A percentile compares a stretch with the other conserved stretches of the same genome.
Conservation (phyloP, 495 filamentous ascomycete genomes). For the Penicillium egyptiacum region DNA sequence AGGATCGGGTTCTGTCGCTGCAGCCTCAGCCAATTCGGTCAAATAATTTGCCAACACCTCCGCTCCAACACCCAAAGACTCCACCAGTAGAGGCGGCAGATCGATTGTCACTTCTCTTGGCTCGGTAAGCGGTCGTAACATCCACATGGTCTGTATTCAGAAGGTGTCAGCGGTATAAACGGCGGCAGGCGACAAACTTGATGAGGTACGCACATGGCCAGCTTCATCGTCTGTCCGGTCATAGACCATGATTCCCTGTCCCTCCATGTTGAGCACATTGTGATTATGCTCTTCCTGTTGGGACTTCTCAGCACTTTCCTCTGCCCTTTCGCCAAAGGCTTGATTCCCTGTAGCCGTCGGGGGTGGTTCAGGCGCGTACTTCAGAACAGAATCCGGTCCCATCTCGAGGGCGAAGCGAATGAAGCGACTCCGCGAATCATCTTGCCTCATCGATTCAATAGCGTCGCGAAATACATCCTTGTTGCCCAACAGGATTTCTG, state of each 20-base stretch:
- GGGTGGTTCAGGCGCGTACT: conserved; percentile 53
- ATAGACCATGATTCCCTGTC: conserved; percentile 96
- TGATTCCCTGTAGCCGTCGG: conserved; percentile 19
- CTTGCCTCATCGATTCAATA: conserved; percentile 83
- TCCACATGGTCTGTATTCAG: conserved; percentile 88
- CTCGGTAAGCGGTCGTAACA: conserved; percentile 89
- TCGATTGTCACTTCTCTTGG: conserved; percentile 93
- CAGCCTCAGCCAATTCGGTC: conserved; percentile 82
- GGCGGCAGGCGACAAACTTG: neutral
- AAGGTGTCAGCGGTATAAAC: conserved; percentile 22
- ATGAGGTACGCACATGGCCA: conserved; percentile 72
- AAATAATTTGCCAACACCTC: conserved; percentile 93
- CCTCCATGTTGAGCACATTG: conserved; percentile 76
- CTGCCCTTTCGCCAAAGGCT: conserved; percentile 17
- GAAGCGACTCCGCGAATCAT: conserved; percentile 90
- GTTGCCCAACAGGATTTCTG: conserved; percentile 77
- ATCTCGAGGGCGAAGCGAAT: conserved; percentile 79
- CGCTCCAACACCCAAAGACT: conserved; percentile 89
- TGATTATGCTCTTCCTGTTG: conserved; percentile 46
- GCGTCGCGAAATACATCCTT: conserved; percentile 75
- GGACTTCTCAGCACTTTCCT: conserved; percentile 37
- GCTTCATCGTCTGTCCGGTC: conserved; percentile 79
- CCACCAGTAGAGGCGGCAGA: conserved; percentile 84
- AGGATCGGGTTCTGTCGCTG: conserved; percentile 84
- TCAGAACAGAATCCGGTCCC: conserved; percentile 66